A percentile compares a stretch with the other conserved stretches of the same genome.
Conservation (phyloP, 2,329 filamentous ascomycete species). For the Xylaria sp. region DNA sequence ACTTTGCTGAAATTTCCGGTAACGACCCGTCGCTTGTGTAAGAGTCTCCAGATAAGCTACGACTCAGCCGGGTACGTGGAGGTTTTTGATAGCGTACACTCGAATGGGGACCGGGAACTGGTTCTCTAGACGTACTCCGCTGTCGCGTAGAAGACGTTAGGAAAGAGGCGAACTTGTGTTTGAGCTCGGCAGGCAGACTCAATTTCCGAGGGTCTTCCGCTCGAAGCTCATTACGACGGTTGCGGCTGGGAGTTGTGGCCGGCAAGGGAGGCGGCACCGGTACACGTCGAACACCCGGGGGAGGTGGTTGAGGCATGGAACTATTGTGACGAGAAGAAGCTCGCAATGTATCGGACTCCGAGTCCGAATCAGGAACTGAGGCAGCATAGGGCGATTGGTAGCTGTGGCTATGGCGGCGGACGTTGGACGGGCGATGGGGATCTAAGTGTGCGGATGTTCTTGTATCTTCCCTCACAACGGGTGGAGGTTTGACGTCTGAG, state of each 20-base stretch:
- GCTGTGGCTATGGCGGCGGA: constrained; percentile 48
- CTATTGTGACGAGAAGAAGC: constrained; percentile 40
- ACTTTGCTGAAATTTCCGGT: constrained; percentile 41
- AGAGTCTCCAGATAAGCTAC: constrained; percentile 47
- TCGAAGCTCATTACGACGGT: constrained; percentile 43
- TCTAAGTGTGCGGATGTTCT: constrained; percentile 40
- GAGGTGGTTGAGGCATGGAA: constrained; percentile 39
- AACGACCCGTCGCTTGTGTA: constrained; percentile 47
- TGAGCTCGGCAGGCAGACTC: constrained; percentile 47
- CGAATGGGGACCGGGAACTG: constrained; percentile 28
- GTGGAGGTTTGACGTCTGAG: constrained; percentile 60
- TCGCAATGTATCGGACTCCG: constrained; percentile 41
- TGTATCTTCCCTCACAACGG: constrained; percentile 44
- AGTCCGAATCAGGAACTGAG: constrained; percentile 43
- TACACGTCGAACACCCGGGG: constrained; percentile 40
- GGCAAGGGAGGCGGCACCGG: constrained; percentile 40
- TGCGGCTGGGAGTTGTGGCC: constrained; percentile 37
- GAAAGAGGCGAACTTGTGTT: constrained; percentile 46
- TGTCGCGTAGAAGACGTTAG: constrained; percentile 45
- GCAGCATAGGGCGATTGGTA: constrained; percentile 44
- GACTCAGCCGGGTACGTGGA: constrained; percentile 42
- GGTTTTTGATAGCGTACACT: constrained; percentile 42
- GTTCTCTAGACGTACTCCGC: constrained; percentile 49
- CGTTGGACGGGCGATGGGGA: constrained; percentile 40
- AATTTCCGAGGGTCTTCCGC: constrained; percentile 44